Conservation (phyloP, 2,329 filamentous ascomycete species). For the Fragosphaeria purpurea region DNA sequence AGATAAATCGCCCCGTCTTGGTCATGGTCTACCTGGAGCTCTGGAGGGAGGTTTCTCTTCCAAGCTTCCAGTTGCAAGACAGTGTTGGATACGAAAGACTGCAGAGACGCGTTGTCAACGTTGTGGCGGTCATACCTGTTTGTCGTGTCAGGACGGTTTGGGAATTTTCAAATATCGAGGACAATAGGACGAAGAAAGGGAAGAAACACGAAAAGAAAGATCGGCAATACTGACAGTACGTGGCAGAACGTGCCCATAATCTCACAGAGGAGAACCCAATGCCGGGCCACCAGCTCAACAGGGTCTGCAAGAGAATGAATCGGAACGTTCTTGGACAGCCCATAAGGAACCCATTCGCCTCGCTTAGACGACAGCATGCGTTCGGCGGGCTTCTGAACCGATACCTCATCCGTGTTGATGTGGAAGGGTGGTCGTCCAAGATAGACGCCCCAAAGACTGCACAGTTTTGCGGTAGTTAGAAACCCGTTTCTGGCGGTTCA, state of each 20-base stretch:
- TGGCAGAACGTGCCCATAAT: constrained; percentile 31
- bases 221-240: constrained; percentile 22
- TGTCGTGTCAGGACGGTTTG: too few relatives aligned
- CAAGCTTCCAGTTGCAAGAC: neutral
- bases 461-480: neutral
- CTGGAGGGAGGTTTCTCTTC: constrained; percentile 20
- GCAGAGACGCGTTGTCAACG: neutral
- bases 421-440: constrained; percentile 29
- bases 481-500: too few relatives aligned
- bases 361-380: neutral
- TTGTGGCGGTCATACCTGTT: constrained; percentile 1
- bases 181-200: neutral
- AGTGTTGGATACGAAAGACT: neutral
- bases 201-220: neutral
- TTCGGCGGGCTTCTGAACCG: constrained; percentile 25
- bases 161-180: neutral
- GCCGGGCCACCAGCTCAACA: constrained; percentile 12
- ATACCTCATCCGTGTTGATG: constrained; percentile 29
- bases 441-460: constrained; percentile 31
- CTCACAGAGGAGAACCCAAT: constrained; percentile 29
- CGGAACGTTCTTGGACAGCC: neutral
- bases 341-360: constrained; percentile 2
- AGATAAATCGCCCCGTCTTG: constrained; percentile 22
- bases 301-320: neutral
- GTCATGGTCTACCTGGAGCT: constrained; percentile 23